Conservation (phyloP, 2,329 filamentous ascomycete genomes). For the Aureobasidium musti region DNA sequence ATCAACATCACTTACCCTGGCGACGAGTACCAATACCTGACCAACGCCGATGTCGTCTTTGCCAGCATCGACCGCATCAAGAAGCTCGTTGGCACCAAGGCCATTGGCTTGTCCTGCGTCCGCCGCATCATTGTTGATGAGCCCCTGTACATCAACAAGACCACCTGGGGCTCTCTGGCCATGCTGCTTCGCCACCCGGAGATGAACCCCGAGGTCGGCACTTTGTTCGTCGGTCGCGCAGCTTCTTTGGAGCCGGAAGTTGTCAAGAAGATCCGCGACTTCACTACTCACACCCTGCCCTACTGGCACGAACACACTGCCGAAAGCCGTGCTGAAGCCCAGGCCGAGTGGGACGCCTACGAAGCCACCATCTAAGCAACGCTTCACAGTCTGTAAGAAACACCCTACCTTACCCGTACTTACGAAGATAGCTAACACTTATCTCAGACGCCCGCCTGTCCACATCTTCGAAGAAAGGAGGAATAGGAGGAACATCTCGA, state of each 20-base stretch:
- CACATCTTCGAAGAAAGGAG: not conserved
- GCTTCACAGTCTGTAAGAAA: not conserved
- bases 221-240: not conserved
- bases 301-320: not conserved
- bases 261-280: not conserved
- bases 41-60: constrained; percentile 1
- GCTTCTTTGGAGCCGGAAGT: not conserved
- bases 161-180: not conserved
- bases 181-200: constrained; percentile 1
- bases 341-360: constrained; percentile 6
- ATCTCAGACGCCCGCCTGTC: not conserved
- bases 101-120: not conserved
- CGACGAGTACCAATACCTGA: not conserved
- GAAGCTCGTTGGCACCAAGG: constrained; percentile 6
- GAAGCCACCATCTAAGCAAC: not conserved
- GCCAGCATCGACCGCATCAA: not conserved
- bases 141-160: not conserved
- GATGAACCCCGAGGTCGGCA: not conserved
- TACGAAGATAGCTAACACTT: not conserved
- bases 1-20: not conserved
- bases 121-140: constrained; percentile 11
- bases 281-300: not conserved
- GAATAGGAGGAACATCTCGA: not conserved
- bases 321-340: not conserved
- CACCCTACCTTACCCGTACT: no score